Percentiles rank a stretch among this genome's conserved stretches.
Conservation (phyloP, 306 rosid species). For the Gastrolobium villosum region DNA sequence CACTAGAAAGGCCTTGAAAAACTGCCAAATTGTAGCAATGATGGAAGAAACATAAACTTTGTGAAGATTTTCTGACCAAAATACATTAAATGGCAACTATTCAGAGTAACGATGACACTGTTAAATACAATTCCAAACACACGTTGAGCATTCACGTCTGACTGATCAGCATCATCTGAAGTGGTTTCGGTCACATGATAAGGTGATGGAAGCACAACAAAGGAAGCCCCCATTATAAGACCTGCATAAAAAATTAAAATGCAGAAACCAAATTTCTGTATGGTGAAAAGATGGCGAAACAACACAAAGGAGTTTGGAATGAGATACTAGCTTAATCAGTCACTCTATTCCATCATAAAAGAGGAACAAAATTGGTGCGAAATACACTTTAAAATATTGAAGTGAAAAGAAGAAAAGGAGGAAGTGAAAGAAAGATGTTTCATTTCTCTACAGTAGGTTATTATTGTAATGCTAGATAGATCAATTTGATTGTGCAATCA, state of each 20-base stretch:
- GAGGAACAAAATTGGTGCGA: conserved; percentile 8
- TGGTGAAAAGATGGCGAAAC: conserved; percentile 7
- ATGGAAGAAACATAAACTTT: conserved; percentile 36
- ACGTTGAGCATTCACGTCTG: conserved; percentile 73
- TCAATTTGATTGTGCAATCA: conserved; percentile 39
- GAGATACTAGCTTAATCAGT: conserved; percentile 18
- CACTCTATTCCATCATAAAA: conserved; percentile 23
- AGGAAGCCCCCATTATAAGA: conserved; percentile 71
- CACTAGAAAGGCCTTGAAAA: conserved; percentile 56
- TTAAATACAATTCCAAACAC: conserved; percentile 47
- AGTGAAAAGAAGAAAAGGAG: neutral
- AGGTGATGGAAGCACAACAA: conserved; percentile 66
- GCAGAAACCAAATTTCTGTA: conserved; percentile 37
- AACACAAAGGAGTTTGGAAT: conserved; percentile 14
- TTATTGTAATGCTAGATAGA: conserved; percentile 18
- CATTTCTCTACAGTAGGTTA: conserved; percentile 33
- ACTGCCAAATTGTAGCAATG: conserved; percentile 52
- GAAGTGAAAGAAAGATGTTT: conserved; percentile 39
- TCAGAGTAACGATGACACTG: conserved; percentile 31
- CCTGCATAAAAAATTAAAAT: conserved; percentile 57
- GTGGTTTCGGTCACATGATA: conserved; percentile 59
- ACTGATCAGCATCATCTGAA: conserved; percentile 60
- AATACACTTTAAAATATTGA: conserved; percentile 21
- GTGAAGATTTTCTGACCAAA: conserved; percentile 38
- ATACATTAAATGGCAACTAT: conserved; percentile 25